phyloP scores from a whole-genome alignment of 2,329 filamentous ascomycete genomes.

The Arthroderma uncinatum region DNA sequence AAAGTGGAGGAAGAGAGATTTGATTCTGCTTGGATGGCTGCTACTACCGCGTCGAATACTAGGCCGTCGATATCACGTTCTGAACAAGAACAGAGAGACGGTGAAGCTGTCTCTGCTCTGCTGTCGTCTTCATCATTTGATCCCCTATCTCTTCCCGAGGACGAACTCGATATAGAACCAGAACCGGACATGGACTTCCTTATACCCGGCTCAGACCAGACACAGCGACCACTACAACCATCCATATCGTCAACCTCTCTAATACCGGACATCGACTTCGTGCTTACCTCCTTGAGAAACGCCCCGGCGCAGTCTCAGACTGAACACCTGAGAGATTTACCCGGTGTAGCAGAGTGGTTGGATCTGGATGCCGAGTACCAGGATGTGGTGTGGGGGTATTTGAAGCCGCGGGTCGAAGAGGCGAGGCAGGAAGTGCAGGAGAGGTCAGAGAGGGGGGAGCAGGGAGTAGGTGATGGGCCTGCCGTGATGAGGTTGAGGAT shows the following conservation, averaged over 20 bases:
- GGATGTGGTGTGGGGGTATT: slow-evolving; percentile 15
- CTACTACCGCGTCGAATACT: slow-evolving; percentile 11
- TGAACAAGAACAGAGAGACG: slow-evolving; percentile 23
- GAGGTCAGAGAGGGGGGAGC: slow-evolving; percentile 3
- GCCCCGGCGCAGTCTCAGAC: neutral
- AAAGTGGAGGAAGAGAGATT: slow-evolving; percentile 6
- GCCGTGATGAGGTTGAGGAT: slow-evolving; percentile 15
- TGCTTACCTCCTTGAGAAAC: slow-evolving; percentile 9
- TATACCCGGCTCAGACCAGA: slow-evolving; percentile 17
- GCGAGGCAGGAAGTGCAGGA: slow-evolving; percentile 14
- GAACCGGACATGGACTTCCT: slow-evolving; percentile 12
- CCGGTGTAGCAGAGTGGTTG: slow-evolving; percentile 15
- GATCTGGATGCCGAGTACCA: slow-evolving; percentile 13
- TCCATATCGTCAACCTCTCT: slow-evolving; percentile 17
- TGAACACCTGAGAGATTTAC: slow-evolving; percentile 7
- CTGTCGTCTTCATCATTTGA: slow-evolving; percentile 27
- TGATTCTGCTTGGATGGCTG: slow-evolving; percentile 18
- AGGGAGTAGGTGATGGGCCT: slow-evolving; percentile 12
- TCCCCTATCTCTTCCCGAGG: slow-evolving; percentile 18
- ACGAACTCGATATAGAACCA: slow-evolving; percentile 16
- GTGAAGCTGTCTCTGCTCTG: slow-evolving; percentile 33
- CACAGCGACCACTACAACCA: slow-evolving; percentile 6
- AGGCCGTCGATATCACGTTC: neutral
- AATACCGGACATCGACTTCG: slow-evolving; percentile 13
- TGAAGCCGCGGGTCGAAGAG: slow-evolving; percentile 13